These are phyloP conservation scores for Magnaporthiopsis rhizophila DNA, from an alignment of 2,329 filamentous ascomycete genomes.

Conservation along the genomic window DNA sequence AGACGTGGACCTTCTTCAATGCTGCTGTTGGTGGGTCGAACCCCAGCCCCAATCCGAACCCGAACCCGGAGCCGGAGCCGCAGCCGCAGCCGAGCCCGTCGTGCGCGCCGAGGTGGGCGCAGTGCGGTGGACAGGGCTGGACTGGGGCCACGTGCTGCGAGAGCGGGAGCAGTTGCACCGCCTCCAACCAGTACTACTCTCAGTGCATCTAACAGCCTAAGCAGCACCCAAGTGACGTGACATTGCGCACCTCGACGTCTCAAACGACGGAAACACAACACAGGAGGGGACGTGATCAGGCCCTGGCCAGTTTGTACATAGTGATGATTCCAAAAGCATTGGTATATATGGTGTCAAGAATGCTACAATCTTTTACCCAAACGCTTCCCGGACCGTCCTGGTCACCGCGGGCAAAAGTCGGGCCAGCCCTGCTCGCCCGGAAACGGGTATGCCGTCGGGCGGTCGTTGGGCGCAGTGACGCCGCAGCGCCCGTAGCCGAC, in stretches of 20 bases:
- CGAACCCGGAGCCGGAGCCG: constrained; percentile 1
- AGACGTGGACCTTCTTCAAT: constrained; percentile 6
- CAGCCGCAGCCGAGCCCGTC: neutral
- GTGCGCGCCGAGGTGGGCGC: constrained; percentile 8
- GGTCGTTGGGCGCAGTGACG: neutral
- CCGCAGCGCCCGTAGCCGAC: neutral
- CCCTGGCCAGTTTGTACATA: neutral
- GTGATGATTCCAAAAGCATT: neutral
- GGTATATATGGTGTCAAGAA: neutral
- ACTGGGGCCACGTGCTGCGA: constrained; percentile 6
- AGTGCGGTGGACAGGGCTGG: constrained; percentile 11
- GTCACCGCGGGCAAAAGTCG: neutral
- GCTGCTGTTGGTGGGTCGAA: neutral
- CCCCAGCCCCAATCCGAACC: too few relatives aligned
- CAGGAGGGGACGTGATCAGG: too few relatives aligned
- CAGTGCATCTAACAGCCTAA: constrained; percentile 3
- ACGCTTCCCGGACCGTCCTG: too few relatives aligned
- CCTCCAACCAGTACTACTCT: constrained; percentile 3
- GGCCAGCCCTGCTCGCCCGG: neutral
- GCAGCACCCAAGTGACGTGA: too few relatives aligned
- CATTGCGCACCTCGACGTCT: neutral
- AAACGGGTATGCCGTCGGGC: neutral
- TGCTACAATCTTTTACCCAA: neutral
- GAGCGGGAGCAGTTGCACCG: constrained; percentile 2
- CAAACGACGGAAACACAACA: neutral